These are phyloP conservation scores for Penicillium sumatraense DNA, from an alignment of 2,329 filamentous ascomycete genomes.

Conservation along the genomic window DNA sequence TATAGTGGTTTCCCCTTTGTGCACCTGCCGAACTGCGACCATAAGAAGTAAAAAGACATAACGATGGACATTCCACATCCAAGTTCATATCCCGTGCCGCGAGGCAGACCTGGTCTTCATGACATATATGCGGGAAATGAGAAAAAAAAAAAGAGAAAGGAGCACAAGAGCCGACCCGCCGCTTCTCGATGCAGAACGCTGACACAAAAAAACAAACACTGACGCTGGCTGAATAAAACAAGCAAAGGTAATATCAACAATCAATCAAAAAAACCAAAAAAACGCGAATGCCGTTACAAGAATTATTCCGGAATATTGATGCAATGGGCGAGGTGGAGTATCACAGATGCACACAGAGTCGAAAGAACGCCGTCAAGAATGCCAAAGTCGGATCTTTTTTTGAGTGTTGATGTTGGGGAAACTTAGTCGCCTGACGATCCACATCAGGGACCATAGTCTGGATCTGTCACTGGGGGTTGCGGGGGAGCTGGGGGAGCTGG, in stretches of 20 bases:
- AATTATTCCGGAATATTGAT: slow-evolving; percentile 35
- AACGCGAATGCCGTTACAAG: slow-evolving; percentile 39
- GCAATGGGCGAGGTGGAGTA: slow-evolving; percentile 46
- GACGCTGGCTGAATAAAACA: slow-evolving; percentile 56
- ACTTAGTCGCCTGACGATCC: slow-evolving; percentile 19
- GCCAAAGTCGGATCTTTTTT: slow-evolving; percentile 47
- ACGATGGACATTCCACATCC: slow-evolving; percentile 44
- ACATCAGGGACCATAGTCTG: slow-evolving; percentile 18
- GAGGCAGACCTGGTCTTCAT: slow-evolving; percentile 55
- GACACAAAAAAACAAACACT: slow-evolving; percentile 41
- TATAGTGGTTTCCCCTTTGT: neutral
- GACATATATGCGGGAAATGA: slow-evolving; percentile 49
- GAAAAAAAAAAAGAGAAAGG: slow-evolving; percentile 40
- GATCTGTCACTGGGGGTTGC: slow-evolving; percentile 8
- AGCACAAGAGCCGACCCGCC: slow-evolving; percentile 53
- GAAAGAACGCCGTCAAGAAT: slow-evolving; percentile 60
- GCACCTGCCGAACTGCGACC: slow-evolving; percentile 27
- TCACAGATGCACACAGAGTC: slow-evolving; percentile 50
- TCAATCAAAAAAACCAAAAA: slow-evolving; percentile 44
- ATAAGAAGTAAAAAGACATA: slow-evolving; percentile 35
- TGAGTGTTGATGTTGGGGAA: slow-evolving; percentile 17
- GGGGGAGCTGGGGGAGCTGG: slow-evolving; percentile 14
- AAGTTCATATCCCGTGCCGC: slow-evolving; percentile 52
- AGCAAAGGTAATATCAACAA: slow-evolving; percentile 47
- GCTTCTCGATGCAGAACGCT: slow-evolving; percentile 49